These are phyloP conservation scores for Coemansia sp. DNA, from an alignment of 192 early-diverging fungal genomes.

Conservation along the genomic window DNA sequence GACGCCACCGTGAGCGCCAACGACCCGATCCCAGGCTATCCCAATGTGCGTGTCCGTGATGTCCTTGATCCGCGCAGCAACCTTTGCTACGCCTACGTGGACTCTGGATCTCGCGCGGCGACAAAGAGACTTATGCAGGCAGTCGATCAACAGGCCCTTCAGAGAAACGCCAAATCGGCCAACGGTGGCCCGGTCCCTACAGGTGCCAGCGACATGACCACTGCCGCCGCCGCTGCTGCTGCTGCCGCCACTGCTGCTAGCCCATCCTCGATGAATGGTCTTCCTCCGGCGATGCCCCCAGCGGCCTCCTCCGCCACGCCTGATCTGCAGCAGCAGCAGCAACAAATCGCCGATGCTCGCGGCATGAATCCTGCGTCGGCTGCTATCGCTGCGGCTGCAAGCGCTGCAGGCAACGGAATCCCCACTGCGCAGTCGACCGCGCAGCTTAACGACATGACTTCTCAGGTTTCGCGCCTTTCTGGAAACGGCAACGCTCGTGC, in stretches of 20 bases:
- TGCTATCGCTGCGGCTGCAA: constrained; percentile 19
- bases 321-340: constrained; percentile 9
- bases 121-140: constrained; percentile 50
- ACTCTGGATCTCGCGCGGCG: constrained; percentile 46
- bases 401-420: constrained; percentile 29
- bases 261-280: background rate
- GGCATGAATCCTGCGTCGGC: constrained; percentile 11
- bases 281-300: constrained; percentile 4
- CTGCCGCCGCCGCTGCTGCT: background rate
- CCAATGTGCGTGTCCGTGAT: constrained; percentile 35
- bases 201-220: background rate
- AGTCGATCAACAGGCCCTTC: constrained; percentile 36
- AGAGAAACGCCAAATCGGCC: constrained; percentile 3
- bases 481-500: constrained; percentile 26
- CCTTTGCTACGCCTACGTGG: constrained; percentile 48
- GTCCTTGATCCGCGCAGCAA: constrained; percentile 36
- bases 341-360: constrained; percentile 4
- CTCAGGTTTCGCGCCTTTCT: constrained; percentile 36
- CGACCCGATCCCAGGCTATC: constrained; percentile 46
- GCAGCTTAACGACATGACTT: constrained; percentile 44
- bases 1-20: constrained; percentile 28
- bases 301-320: background rate
- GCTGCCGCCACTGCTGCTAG: background rate
- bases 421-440: constrained; percentile 38
- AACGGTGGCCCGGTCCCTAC: background rate